Base-by-base conservation (phyloP, 2,329 filamentous ascomycete species). In the Leptosphaerulina australis region DNA sequence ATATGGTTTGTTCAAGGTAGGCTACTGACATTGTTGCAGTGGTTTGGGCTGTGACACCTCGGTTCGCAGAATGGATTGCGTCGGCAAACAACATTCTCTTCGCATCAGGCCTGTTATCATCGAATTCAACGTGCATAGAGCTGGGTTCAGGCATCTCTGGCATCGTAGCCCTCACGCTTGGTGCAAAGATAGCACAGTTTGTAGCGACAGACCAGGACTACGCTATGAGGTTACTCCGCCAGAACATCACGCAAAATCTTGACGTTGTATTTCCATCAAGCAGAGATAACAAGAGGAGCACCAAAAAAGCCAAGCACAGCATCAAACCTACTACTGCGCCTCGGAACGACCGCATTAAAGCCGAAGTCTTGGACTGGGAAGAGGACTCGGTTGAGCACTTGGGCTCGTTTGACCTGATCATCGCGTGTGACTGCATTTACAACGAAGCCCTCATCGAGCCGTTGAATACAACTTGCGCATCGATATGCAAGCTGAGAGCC, bases 351-450 rank as follows among this genome's bases (percentile, higher is more conserved):
- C 45, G 49, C 15, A 63, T 63, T 21, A 43, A 25, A 21, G 34
- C 50, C 9, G n/a, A 46, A n/a, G 35, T 50, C 6, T 77, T 97
- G 0, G 93, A 99, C 74, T 99, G 94, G 94, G 92, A 97, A 68
- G 71, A 70, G 1, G 79, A 83, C 59, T 73, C 76, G 36, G 69
- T 81, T 1, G 59, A 64, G 1, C 64, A 67, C 3, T 60, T 78
- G 6, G 78, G 80, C 0, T 81, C 84, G 53, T 81, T 94, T 59
- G 88, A 95, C 64, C 74, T 85, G 11, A 78, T 97, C 9, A 70
- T 97, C 26, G 91, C 91, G 3, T 96, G 91, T 67, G 94, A 99
- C 72, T 97, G 92, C 72, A 88, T 99, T 60, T 99, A 95, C 78
- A 99, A 97, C 73, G 90, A 96, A 59, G 83, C 88, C 2, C 81